Evolutionary conservation across 1,284 basidiomycete species (phyloP).

Genomic region (Leccinum holopus): DNA sequence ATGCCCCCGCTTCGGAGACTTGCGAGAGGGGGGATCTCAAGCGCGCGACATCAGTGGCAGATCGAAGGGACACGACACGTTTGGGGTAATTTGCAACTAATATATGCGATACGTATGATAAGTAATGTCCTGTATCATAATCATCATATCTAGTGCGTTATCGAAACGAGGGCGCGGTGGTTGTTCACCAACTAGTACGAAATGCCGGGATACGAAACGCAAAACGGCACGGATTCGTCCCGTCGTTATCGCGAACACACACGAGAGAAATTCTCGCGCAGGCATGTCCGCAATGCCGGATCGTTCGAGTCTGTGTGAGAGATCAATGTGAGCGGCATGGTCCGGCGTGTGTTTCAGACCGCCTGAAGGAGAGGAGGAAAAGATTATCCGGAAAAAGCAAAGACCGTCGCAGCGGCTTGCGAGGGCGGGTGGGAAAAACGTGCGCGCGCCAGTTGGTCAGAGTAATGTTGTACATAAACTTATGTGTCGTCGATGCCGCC

Average conservation of each 20-base stretch:
- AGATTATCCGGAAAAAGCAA: background rate
- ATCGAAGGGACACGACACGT: constrained; percentile 1
- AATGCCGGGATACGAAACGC: background rate
- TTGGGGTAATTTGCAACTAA: constrained; percentile 19
- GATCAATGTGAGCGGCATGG: background rate
- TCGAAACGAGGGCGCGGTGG: constrained; percentile 1
- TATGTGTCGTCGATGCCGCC: background rate
- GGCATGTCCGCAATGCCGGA: constrained; percentile 7
- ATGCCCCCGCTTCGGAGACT: background rate
- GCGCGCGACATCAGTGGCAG: background rate
- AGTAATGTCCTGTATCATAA: background rate
- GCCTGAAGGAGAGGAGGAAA: background rate
- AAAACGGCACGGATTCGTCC: background rate
- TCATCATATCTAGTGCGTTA: background rate
- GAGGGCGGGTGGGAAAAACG: background rate
- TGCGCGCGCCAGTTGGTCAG: background rate
- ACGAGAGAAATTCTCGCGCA: background rate
- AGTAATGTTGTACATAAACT: background rate
- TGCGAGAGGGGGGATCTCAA: background rate
- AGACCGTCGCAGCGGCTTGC: background rate
- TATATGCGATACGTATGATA: background rate
- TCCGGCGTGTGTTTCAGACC: background rate
- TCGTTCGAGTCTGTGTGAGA: constrained; percentile 11
- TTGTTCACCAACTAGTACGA: background rate
- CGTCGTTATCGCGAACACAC: constrained; percentile 9